Evolutionary conservation across 2,329 filamentous ascomycete species (phyloP).

Genomic region (Orbilia quercus): DNA sequence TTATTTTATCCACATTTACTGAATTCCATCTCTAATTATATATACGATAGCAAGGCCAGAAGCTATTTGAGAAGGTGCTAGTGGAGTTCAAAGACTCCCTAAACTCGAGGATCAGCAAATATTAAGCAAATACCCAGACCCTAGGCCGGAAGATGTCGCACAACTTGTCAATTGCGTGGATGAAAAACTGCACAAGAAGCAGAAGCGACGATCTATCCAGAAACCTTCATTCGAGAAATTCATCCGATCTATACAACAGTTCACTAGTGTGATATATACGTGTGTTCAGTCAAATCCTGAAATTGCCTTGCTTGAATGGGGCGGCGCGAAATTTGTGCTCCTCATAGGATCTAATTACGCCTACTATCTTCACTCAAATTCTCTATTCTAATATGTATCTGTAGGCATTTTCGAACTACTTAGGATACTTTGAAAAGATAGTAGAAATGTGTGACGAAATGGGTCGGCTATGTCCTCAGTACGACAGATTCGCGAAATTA

Average conservation of each 20-base stretch:
- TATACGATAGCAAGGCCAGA: slow-evolving; percentile 16
- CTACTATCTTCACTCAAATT: too few relatives aligned
- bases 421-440: slow-evolving; percentile 39
- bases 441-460: slow-evolving; percentile 41
- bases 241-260: slow-evolving; percentile 63
- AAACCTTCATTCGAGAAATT: slow-evolving; percentile 57
- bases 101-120: slow-evolving; percentile 24
- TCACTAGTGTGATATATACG: slow-evolving; percentile 63
- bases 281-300: slow-evolving; percentile 63
- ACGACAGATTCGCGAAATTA: slow-evolving; percentile 58
- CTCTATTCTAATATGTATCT: neutral
- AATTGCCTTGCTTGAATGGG: slow-evolving; percentile 65
- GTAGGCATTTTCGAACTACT: slow-evolving; percentile 39
- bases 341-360: slow-evolving; percentile 58
- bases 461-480: slow-evolving; percentile 43
- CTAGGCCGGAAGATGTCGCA: slow-evolving; percentile 36
- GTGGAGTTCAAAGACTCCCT: slow-evolving; percentile 31
- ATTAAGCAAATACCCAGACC: slow-evolving; percentile 14
- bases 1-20: neutral
- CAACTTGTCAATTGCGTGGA: slow-evolving; percentile 35
- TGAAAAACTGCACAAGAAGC: slow-evolving; percentile 22
- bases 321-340: slow-evolving; percentile 64
- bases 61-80: slow-evolving; percentile 22
- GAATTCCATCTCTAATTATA: neutral
- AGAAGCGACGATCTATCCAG: slow-evolving; percentile 44